Base-by-base conservation (phyloP, 345 rosid genomes). In the Ceriops zippeliana region DNA sequence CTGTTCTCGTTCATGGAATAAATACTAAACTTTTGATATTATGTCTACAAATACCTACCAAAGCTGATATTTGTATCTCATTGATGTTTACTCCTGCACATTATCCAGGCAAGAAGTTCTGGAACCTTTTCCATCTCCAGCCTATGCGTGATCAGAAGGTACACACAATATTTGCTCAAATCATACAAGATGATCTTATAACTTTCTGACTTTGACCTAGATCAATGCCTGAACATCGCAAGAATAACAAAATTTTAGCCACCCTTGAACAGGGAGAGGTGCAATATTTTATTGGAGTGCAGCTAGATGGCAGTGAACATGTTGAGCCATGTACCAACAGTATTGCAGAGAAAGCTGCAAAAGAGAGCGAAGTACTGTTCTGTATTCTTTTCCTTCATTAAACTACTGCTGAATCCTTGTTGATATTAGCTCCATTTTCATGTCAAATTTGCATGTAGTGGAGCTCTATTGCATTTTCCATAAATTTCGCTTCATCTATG, bases 81-180 rank as follows among this genome's bases (percentile, higher is more conserved):
- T 56, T 56, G 31, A 24, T 56, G 26, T 56, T 56, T 27, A 56
- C 6, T 13, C 17, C 16, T 24, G 28, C 59, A 21, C 28, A 5
- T 0, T 1, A 71, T 76, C 52, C 83, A 93, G 98, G 98, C n/a
- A 93, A 91, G 79, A 93, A 93, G 82, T 93, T 93, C 74, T 93
- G 98, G 98, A 93, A 91, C 80, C 79, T 93, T 73, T 93, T 93
- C 83, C 98, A 93, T 82, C 79, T 93, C 62, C 98, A 93, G 82
- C 97, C 98, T 76, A 93, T 93, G 98, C 98, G 98, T 81, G 98
- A 93, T 79, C 98, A 91, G 64, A 93, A 93, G 96, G 98, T 92
- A 74, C 22, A 66, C 42, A 58, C 57, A 61, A 32, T 32, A 24
- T 67, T 21, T 21, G n/a, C 58, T n/a, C 30, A 52, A 9, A 56